Percentiles rank a stretch among this genome's conserved stretches.
These are phyloP conservation scores for Lentinula aciculospora DNA, from an alignment of 768 basidiomycete genomes.

Conservation along the genomic window DNA sequence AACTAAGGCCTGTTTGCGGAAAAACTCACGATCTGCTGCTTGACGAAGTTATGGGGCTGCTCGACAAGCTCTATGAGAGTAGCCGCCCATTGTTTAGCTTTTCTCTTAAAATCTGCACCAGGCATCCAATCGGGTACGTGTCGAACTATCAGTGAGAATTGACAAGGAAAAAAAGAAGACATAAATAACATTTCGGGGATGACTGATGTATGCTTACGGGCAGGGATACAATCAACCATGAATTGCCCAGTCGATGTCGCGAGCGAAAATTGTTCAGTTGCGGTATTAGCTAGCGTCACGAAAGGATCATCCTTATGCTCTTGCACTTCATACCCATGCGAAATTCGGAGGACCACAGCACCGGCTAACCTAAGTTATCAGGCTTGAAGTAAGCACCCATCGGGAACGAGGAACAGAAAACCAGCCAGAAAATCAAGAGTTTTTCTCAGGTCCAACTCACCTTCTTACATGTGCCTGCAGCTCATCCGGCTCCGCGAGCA, in stretches of 20 bases:
- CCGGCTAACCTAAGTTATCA: constrained; percentile 37
- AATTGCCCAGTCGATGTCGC: constrained; percentile 47
- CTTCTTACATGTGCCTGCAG: constrained; percentile 40
- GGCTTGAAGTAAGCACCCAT: neutral
- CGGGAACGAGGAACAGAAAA: neutral
- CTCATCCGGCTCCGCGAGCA: constrained; percentile 42
- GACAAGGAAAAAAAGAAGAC: neutral
- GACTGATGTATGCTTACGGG: constrained; percentile 27
- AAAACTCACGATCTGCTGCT: constrained; percentile 49
- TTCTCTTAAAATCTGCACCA: constrained; percentile 51
- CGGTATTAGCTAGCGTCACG: constrained; percentile 45
- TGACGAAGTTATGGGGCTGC: constrained; percentile 50
- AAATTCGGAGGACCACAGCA: constrained; percentile 46
- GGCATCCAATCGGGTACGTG: constrained; percentile 62
- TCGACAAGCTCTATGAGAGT: constrained; percentile 54
- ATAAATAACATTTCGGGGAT: too few species aligned
- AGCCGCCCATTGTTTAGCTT: constrained; percentile 45
- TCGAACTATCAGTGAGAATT: constrained; percentile 32
- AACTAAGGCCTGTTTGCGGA: neutral
- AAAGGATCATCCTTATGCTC: constrained; percentile 42
- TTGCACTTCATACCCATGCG: constrained; percentile 49
- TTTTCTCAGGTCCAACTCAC: too few species aligned
- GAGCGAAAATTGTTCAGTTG: constrained; percentile 49
- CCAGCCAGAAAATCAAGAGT: neutral
- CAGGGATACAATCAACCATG: constrained; percentile 46